These are phyloP conservation scores for Phytopythium helicoides DNA, from an alignment of 352 stramenopile genomes.

Conservation along the genomic window DNA sequence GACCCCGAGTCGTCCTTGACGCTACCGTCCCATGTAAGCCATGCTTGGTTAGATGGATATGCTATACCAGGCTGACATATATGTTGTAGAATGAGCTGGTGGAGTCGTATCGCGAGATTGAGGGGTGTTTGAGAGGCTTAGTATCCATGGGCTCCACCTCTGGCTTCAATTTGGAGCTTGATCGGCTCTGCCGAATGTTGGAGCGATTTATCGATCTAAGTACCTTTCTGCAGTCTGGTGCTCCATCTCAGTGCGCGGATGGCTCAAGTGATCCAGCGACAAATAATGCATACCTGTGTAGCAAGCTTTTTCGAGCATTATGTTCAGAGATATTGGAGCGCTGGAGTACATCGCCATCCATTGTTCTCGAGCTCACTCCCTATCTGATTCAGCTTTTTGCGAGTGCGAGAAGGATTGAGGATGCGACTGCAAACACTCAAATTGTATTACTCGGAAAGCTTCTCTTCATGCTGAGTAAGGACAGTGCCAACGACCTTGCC, in stretches of 20 bases:
- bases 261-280: neutral
- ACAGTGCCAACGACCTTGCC: slow-evolving; percentile 49
- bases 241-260: neutral
- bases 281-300: slow-evolving; percentile 15
- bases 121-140: slow-evolving; percentile 29
- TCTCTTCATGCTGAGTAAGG: slow-evolving; percentile 76
- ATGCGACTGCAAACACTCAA: slow-evolving; percentile 8
- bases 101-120: slow-evolving; percentile 16
- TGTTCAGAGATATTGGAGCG: slow-evolving; percentile 18
- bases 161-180: slow-evolving; percentile 7
- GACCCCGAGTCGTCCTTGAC: slow-evolving; percentile 45
- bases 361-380: slow-evolving; percentile 40
- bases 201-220: slow-evolving; percentile 23
- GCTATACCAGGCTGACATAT: slow-evolving; percentile 1
- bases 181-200: slow-evolving; percentile 12
- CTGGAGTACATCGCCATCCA: slow-evolving; percentile 27
- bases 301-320: slow-evolving; percentile 24
- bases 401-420: neutral
- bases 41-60: neutral
- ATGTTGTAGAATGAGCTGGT: slow-evolving; percentile 24
- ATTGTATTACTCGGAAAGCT: slow-evolving; percentile 46
- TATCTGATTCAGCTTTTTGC: slow-evolving; percentile 38
- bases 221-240: slow-evolving; percentile 26
- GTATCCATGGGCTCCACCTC: neutral
- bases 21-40: slow-evolving; percentile 40